Evolutionary conservation across 768 basidiomycete genomes (phyloP).

Genomic region (Gloeopeniophorella convolvens): DNA sequence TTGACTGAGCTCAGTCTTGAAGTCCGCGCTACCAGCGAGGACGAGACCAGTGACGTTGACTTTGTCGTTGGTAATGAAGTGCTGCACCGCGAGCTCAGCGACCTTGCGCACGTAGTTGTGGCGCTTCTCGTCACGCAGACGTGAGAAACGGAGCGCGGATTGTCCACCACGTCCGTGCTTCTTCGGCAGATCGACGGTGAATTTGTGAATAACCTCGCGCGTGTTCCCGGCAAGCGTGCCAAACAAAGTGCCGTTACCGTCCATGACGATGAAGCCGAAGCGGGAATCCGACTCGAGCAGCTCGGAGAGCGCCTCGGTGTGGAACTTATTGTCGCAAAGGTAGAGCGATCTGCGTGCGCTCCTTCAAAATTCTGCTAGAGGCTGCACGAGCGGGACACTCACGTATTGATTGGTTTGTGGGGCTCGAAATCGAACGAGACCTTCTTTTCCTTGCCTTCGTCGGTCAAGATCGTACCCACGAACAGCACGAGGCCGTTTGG

Average conservation of each 20-base stretch:
- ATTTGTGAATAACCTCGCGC: constrained; percentile 95
- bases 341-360: constrained; percentile 73
- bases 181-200: constrained; percentile 98
- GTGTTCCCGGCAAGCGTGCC: constrained; percentile 96
- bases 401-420: constrained; percentile 99
- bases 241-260: constrained; percentile 95
- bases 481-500: constrained; percentile 97
- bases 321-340: constrained; percentile 99
- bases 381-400: constrained; percentile 27
- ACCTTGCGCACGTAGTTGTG: constrained; percentile 99
- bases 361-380: not conserved
- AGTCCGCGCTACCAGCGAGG: constrained; percentile 94
- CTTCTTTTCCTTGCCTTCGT: constrained; percentile 99
- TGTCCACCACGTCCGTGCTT: constrained; percentile 99
- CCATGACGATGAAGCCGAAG: constrained; percentile 99
- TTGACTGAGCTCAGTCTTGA: constrained; percentile 96
- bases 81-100: constrained; percentile 93
- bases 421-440: constrained; percentile 98
- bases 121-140: constrained; percentile 97
- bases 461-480: constrained; percentile 95
- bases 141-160: constrained; percentile 98
- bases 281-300: constrained; percentile 95
- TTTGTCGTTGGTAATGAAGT: constrained; percentile 96
- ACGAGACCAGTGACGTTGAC: constrained; percentile 97
- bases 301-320: constrained; percentile 95